Evolutionary conservation across 768 basidiomycete genomes (phyloP), one percentile per base, ranked within the genome.

Genomic region (Pleurotus salmoneostramineus): DNA sequence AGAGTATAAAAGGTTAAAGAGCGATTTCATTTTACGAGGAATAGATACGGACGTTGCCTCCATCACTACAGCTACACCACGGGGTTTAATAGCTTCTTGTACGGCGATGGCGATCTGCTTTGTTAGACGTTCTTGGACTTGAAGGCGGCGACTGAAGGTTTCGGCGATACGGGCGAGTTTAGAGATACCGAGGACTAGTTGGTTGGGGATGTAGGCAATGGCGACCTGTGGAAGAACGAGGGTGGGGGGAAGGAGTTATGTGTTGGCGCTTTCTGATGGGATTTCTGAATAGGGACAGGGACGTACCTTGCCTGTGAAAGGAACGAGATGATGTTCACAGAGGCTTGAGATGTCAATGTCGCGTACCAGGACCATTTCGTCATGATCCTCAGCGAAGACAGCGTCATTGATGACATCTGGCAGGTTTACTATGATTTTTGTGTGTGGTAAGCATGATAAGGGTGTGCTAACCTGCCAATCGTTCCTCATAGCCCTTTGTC

Each of bases 21-120:
- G 31, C 6, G 32, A 46, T 12, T 12, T 15, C 48, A 50, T 51
- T 15, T 31, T 36, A 58, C 46, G n/a, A 52, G 59, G 42, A 58
- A 50, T 43, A n/a, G 48, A 48, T 3, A 80, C 93, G 69, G 70
- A 94, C 93, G 91, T 92, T 60, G 95, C 95, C 73, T 99, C 96
- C 91, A 99, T 98, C 50, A 99, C 97, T 62, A 99, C 97, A 6
- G 97, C 97, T 40, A 99, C 97, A 46, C 97, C 97, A 65, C 93
- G 85, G 50, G 97, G 97, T 70, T 93, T 89, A 65, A 99, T 98
- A 14, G 97, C 97, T 71, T 99, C 96, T 72, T 97, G 92, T 5
- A 99, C 90, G n/a, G 96, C 94, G 55, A 97, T 83, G 6, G 97
- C 97, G 58, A 99, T 93, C 74, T 99, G 97, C 70, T 93, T 95